Evolutionary conservation across 768 basidiomycete species (phyloP), one percentile per base, ranked within the genome.

Genomic region (Nidularia pulvinata): DNA sequence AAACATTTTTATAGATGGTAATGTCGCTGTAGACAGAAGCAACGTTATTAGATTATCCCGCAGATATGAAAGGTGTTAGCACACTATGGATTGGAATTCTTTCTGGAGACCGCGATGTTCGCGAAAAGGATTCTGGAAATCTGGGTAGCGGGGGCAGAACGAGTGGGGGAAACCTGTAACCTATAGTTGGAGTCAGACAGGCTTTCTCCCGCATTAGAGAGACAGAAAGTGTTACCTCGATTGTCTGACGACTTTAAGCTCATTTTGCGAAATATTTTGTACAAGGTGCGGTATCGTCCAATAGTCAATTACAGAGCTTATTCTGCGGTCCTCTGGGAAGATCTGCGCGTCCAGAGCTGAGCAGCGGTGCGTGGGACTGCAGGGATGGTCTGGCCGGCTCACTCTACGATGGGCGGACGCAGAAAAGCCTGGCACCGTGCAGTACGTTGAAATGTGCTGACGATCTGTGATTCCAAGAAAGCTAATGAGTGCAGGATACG

Each of bases 111-210:
- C 34, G 16, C 13, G 39, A 22, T 10, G 36, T 35, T 46, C 52
- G 25, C 9, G 55, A 53, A 33, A 46, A 37, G 3, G 55, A 46
- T 37, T 53, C 52, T 4, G 51, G 55, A 30, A 56, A 56, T 13
- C 25, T 53, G 14, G 51, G 55, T 19, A 57, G 52, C 16, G 55
- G 52, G 32, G 55, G 49, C 6, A 57, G 49, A 25, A 34, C 49
- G 22, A 57, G 22, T 19, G 34, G 43, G 7, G 45, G 45, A 30
- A 46, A 46, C 25, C 25, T 46, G 45, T n/a, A 30, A 10, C 25
- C 45, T 46, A n/a, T 11, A 6, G 4, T n/a, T 4, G 10, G 13
- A 10, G 45, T 46, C 11, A 14, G 25, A 4, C 2, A n/a, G 13
- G 10, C 14, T 30, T 46, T 11, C 14, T 46, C 10, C 14, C 25